Percentiles rank a stretch among this genome's conserved stretches.
These are phyloP conservation scores for Paracorniculantispora psalliotae DNA, from an alignment of 2,329 filamentous ascomycete genomes.

Conservation along the genomic window DNA sequence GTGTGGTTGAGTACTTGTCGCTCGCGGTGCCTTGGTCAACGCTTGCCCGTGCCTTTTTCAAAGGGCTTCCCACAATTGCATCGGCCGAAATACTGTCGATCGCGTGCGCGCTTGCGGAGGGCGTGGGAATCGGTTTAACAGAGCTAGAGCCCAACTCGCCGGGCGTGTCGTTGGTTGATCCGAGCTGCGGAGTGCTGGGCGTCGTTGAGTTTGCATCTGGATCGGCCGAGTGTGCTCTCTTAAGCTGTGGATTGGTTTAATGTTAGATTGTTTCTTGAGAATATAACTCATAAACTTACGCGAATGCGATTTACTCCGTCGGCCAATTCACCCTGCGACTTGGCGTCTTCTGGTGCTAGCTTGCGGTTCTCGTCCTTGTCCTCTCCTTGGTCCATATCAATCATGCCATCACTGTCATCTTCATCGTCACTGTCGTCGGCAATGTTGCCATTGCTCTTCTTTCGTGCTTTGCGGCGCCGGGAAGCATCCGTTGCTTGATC, in stretches of 20 bases:
- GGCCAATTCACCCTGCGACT: conserved; percentile 67
- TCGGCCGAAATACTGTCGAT: conserved; percentile 29
- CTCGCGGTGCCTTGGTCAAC: conserved; percentile 25
- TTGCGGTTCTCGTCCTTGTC: conserved; percentile 57
- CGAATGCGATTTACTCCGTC: conserved; percentile 79
- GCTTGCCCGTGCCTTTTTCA: conserved; percentile 71
- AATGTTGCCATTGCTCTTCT: conserved; percentile 64
- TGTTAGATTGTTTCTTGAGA: not conserved
- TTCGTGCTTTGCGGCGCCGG: conserved; percentile 50
- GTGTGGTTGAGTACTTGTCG: conserved; percentile 25
- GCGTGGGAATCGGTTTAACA: conserved; percentile 15
- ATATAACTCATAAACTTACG: conserved; percentile 43
- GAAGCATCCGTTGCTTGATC: conserved; percentile 57
- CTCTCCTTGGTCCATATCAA: conserved; percentile 60
- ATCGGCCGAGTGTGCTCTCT: conserved; percentile 73
- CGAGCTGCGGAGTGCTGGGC: conserved; percentile 28
- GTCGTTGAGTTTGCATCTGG: conserved; percentile 47
- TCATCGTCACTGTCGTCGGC: conserved; percentile 70
- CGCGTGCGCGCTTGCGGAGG: conserved; percentile 20
- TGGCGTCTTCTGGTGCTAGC: conserved; percentile 65
- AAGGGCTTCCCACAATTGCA: conserved; percentile 59
- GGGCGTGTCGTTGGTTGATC: conserved; percentile 39
- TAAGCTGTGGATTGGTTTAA: conserved; percentile 53
- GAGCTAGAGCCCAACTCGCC: conserved; percentile 14
- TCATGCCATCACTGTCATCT: conserved; percentile 53